Evolutionary conservation across 2,329 filamentous ascomycete genomes (phyloP), one percentile per base, ranked within the genome.

Genomic region (Colletotrichum costaricense): DNA sequence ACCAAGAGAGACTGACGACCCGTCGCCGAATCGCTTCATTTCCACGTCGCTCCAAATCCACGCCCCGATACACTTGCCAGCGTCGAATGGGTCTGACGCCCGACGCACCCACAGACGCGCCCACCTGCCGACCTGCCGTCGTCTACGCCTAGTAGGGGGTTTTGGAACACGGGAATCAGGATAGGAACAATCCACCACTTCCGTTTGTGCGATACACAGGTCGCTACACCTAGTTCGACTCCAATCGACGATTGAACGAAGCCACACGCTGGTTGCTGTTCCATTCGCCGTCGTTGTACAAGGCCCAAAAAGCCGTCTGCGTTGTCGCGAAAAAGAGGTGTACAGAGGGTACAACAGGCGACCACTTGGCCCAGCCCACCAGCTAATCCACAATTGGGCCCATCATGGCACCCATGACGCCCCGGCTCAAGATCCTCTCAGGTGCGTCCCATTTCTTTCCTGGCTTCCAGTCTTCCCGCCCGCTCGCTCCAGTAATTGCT

Each of bases 401-500:
- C 82, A 86, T 82, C 82, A 90, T 90, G 89, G 88, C 88, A 84
- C 88, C 89, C 82, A 84, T 86, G 81, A 85, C 88, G 82, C 88
- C 89, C 83, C 88, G 88, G 84, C 86, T 88, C 82, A 90, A 87
- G 85, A 86, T 89, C 83, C 85, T 90, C 81, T 89, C 88, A 87
- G 89, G 89, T 90, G 84, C 83, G 89, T 88, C 78, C 79, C 75
- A 77, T 78, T 78, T 64, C 62, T 64, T 49, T 75, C 71, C 72
- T 67, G 72, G 57, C 68, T 67, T 72, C 57, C 55, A 63, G 35
- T 72, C 72, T 63, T 59, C 60, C 72, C 68, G 72, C 54, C 72
- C 68, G 63, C 33, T 69, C 68, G 63, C 46, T 69, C 63, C 63
- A 63, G 62, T 74, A 72, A 67, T 76, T 76, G 64, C 71, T 68